Base-by-base conservation (phyloP, 441 rosid genomes). In the Croton setiger region DNA sequence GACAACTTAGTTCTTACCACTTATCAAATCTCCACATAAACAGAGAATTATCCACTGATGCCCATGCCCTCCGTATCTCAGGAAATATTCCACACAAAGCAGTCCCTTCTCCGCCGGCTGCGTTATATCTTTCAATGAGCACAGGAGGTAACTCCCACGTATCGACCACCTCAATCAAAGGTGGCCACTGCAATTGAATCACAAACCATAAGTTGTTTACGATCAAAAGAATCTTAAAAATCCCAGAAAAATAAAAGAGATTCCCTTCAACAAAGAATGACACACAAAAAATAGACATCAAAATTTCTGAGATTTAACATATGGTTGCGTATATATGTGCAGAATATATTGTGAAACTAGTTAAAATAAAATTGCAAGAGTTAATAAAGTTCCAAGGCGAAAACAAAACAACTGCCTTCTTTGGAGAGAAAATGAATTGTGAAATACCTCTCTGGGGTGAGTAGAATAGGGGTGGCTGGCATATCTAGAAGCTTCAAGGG, bases 1-100 rank as follows among this genome's bases (percentile, higher is more conserved):
- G 18, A 67, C 44, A 47, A 66, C 82, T 78, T 78, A 92, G 98
- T 97, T 78, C 79, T 91, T 78, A 92, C 99, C 98, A 79, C 79
- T 91, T 88, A 74, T 95, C 99, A 68, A 95, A 95, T 76, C 96
- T 93, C 99, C 98, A 95, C 37, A 90, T 84, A 76, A 95, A 95
- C 77, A 95, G 67, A 56, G 96, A 88, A 79, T 88, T 92, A 43
- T 92, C 98, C 0, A 95, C 97, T 0, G 99, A 89, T 21, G 98
- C 98, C 99, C 99, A 95, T 7, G 97, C 98, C 69, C 98, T 79
- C 35, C 91, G 83, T 75, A 95, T 87, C 86, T 90, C 98, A 0
- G 97, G 96, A 70, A 95, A 92, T 70, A 95, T 87, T 36, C 99
- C 98, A 66, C 99, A 95, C 44, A 95, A 70, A 55, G 99, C 99